Evolutionary conservation across 2,329 filamentous ascomycete species (phyloP).

Genomic region (Pseudovirgaria hyperparasitica): DNA sequence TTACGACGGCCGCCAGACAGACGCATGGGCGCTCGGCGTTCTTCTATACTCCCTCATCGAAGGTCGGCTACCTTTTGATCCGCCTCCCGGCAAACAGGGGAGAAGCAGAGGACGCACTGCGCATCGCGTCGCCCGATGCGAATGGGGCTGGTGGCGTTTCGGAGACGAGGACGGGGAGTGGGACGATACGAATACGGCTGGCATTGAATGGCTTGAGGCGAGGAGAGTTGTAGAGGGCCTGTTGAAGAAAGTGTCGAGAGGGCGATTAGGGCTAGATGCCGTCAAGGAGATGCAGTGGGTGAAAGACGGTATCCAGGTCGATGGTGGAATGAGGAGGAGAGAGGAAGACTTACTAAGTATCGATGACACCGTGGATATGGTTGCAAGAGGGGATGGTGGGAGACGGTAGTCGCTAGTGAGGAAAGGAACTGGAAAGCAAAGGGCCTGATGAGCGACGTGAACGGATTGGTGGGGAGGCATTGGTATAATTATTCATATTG

Average conservation of each 20-base stretch:
- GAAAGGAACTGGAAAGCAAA: too few species aligned
- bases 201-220: constrained; percentile 57
- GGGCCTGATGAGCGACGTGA: too few species aligned
- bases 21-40: constrained; percentile 92
- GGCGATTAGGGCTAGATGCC: constrained; percentile 60
- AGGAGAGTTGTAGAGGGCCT: constrained; percentile 73
- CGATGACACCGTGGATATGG: constrained; percentile 12
- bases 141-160: constrained; percentile 90
- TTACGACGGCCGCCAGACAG: constrained; percentile 83
- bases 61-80: constrained; percentile 85
- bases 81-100: constrained; percentile 64
- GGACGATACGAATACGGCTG: constrained; percentile 55
- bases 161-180: constrained; percentile 78
- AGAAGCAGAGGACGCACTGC: constrained; percentile 66
- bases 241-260: constrained; percentile 65
- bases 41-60: constrained; percentile 88
- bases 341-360: too few species aligned
- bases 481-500: too few species aligned
- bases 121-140: constrained; percentile 87
- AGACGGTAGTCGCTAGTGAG: constrained; percentile 4
- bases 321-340: constrained; percentile 41
- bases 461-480: too few species aligned
- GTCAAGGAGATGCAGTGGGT: constrained; percentile 69
- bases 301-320: constrained; percentile 54
- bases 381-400: constrained; percentile 1